Base-by-base conservation (phyloP, 139 green algal species). In the Closterium sp. region DNA sequence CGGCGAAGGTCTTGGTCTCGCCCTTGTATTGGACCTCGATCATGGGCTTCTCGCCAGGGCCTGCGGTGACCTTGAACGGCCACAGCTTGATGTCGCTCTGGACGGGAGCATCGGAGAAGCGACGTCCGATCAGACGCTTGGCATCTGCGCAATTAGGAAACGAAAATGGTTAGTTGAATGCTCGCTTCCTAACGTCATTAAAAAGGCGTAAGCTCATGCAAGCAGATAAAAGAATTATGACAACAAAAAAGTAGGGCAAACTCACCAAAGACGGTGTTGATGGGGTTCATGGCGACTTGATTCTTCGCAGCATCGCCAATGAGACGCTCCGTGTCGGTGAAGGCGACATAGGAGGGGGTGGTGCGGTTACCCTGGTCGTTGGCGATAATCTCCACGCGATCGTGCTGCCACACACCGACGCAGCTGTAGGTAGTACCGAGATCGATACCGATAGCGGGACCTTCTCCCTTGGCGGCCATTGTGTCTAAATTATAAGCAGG, bases 41-140 rank as follows among this genome's bases (percentile, higher is more conserved):
- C 92, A 97, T 96, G n/a, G 97, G 97, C 96, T 98, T 99, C 86
- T 99, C 97, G 28, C 86, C 97, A 27, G 95, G 62, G n/a, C 96
- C 97, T 70, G 19, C 6, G 89, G 95, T 91, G 21, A 97, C 95
- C 88, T 96, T 91, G 93, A 97, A 99, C 2, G 98, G 97, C 96
- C 96, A 99, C 42, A 98, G 97, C 96, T 98, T 98, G 31, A 98
- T 97, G 93, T 99, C 98, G 10, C 94, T 89, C 96, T 99, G 97
- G 6, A 99, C 96, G n/a, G 94, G 92, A 13, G 97, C 86, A 90
- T 99, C 97, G 34, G 89, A 93, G 94, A 96, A 97, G 92, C 98
- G 97, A 92, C 98, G 96, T 27, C 98, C 98, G 88, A 99, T 99
- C 0, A 99, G 95, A 70, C 98, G 97, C 97, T 99, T 99, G 89